A percentile compares a stretch with the other conserved stretches of the same genome.
phyloP scores from a whole-genome alignment of 306 rosid species.

The Trichosanthes truncata region DNA sequence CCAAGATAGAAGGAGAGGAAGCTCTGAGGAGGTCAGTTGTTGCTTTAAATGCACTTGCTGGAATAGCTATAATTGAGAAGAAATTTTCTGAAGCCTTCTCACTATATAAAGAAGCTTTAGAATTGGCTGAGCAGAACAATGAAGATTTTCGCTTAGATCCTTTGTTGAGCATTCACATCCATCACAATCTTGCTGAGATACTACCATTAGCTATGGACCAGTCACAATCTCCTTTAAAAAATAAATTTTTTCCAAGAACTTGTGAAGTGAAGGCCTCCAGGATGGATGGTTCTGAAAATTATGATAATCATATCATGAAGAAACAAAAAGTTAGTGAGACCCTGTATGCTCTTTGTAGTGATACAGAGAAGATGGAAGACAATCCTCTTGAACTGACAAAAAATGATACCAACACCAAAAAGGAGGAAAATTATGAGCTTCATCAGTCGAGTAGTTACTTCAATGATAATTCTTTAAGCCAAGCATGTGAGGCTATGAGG shows the following conservation, averaged over 20 bases:
- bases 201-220: slow-evolving; percentile 39
- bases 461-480: slow-evolving; percentile 26
- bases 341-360: slow-evolving; percentile 22
- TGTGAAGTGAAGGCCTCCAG: slow-evolving; percentile 19
- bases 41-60: slow-evolving; percentile 90
- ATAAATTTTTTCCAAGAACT: slow-evolving; percentile 23
- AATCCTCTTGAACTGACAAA: slow-evolving; percentile 19
- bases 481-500: slow-evolving; percentile 50
- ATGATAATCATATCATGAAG: slow-evolving; percentile 41
- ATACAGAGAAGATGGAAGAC: slow-evolving; percentile 26
- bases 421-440: slow-evolving; percentile 19
- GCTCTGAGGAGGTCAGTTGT: slow-evolving; percentile 74
- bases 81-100: slow-evolving; percentile 60
- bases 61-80: slow-evolving; percentile 51
- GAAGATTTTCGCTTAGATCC: slow-evolving; percentile 93
- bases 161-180: slow-evolving; percentile 71
- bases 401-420: slow-evolving; percentile 20
- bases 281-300: slow-evolving; percentile 31
- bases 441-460: slow-evolving; percentile 22
- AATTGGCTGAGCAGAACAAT: slow-evolving; percentile 57
- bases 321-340: slow-evolving; percentile 45
- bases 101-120: slow-evolving; percentile 68
- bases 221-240: slow-evolving; percentile 23
- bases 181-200: slow-evolving; percentile 81
- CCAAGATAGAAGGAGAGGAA: slow-evolving; percentile 91